Evolutionary conservation across 139 green algal species (phyloP), one percentile per base, ranked within the genome.

Genomic region (Asterochloris sp.): DNA sequence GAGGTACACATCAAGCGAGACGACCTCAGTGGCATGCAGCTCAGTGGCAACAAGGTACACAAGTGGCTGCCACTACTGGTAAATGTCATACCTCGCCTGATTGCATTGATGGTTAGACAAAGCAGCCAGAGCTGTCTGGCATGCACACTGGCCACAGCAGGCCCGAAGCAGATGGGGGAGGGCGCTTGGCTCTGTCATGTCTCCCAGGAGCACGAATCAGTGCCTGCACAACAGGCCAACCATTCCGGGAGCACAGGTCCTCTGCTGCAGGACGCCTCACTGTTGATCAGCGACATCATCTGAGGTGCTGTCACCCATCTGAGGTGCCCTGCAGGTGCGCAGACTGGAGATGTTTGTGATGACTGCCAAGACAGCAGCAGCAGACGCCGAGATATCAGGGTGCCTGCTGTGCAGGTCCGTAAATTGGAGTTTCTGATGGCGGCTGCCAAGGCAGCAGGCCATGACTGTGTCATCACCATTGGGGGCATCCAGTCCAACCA

Each of bases 371-470:
- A 10, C 19, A 82, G 78, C 26, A 63, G 8, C 78, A 63, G 17
- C 66, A 71, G 21, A 71, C 66, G 17, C 19, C 21, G 21, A 71
- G 17, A 19, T 67, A 4, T 23, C 6, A 6, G 4, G 6, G 38
- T 54, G 38, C 38, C 38, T 28, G 10, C 26, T 15, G 12, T 81
- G 0, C 88, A 97, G 94, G 94, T 99, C 0, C 90, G 96, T 47
- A 99, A 99, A 87, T 87, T 99, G 78, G 96, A 99, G 88, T 99
- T 99, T 73, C 84, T 99, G 19, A 76, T 99, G 63, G 94, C 95
- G 0, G 92, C 95, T 27, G 96, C 93, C 0, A 83, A 89, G 69
- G 73, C 68, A 9, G 24, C 85, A 23, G 92, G 93, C 19, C 68
- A 88, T 64, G 94, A 98, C 89, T 93, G 87, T 74, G 87, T 99